phyloP scores from a whole-genome alignment of 2,329 filamentous ascomycete genomes.

The Penicillium brevicompactum region DNA sequence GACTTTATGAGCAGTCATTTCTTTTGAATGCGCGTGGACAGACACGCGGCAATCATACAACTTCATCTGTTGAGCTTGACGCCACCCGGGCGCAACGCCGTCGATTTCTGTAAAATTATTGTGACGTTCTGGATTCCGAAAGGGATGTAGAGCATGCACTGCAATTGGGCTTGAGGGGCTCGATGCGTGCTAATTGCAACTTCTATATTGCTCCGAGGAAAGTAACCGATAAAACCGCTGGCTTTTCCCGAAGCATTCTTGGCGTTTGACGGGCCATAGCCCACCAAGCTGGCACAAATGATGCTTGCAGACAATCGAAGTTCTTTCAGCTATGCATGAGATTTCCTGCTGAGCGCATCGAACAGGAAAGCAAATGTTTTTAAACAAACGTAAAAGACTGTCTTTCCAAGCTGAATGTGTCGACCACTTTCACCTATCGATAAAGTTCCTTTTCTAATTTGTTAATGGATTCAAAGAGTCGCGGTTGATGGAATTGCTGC shows the following conservation, averaged over 20 bases:
- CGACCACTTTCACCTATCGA: conserved; percentile 3
- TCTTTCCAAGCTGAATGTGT: conserved; percentile 5
- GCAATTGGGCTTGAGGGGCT: conserved; percentile 47
- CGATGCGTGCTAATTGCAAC: conserved; percentile 28
- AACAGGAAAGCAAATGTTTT: conserved; percentile 7
- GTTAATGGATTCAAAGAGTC: not conserved
- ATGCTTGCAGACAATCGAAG: not conserved
- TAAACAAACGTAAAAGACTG: conserved; percentile 10
- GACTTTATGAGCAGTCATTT: conserved; percentile 45
- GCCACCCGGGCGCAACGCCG: conserved; percentile 5
- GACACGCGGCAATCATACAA: conserved; percentile 9
- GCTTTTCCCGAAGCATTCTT: conserved; percentile 36
- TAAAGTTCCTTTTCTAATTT: conserved; percentile 3
- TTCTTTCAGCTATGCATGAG: conserved; percentile 13
- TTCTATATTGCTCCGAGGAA: conserved; percentile 52
- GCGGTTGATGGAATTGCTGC: not conserved
- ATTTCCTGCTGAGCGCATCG: conserved; percentile 16
- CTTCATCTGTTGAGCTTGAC: not conserved
- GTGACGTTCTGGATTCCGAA: conserved; percentile 52
- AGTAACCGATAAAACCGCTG: conserved; percentile 18
- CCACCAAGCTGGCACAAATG: not conserved
- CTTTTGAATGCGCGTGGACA: conserved; percentile 27
- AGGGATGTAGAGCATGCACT: conserved; percentile 50
- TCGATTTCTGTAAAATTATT: conserved; percentile 21
- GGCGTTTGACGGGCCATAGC: conserved; percentile 3